phyloP scores from a whole-genome alignment of 768 basidiomycete genomes.

The Lanmaoa rubissima region DNA sequence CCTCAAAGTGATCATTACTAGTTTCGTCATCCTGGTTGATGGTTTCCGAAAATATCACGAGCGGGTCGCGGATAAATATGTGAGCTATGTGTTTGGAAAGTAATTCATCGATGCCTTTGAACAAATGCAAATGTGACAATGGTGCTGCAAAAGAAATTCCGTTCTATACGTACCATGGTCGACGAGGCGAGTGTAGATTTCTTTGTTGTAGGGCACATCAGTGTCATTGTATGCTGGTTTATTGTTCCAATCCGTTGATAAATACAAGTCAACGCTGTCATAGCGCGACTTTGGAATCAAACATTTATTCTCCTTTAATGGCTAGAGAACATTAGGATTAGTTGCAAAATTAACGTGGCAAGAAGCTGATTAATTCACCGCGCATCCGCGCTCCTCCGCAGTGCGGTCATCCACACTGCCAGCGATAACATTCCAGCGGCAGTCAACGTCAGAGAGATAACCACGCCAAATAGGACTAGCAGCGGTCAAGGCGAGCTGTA shows the following conservation, averaged over 20 bases:
- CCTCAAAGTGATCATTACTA: slow-evolving; percentile 96
- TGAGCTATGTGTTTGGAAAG: slow-evolving; percentile 92
- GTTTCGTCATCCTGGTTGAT: slow-evolving; percentile 85
- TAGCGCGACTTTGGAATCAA: slow-evolving; percentile 96
- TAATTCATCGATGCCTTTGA: slow-evolving; percentile 75
- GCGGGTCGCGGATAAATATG: slow-evolving; percentile 95
- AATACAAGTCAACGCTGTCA: slow-evolving; percentile 92
- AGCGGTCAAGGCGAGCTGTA: slow-evolving; percentile 87
- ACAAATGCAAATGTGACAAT: background rate
- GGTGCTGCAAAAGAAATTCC: background rate
- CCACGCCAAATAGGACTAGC: slow-evolving; percentile 95
- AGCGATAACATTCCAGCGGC: slow-evolving; percentile 97
- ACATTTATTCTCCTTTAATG: slow-evolving; percentile 69
- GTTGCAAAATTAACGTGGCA: background rate
- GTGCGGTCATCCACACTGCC: slow-evolving; percentile 98
- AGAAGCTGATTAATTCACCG: slow-evolving; percentile 47
- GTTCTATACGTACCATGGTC: slow-evolving; percentile 57
- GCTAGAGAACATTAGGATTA: slow-evolving; percentile 44
- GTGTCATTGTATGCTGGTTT: slow-evolving; percentile 94
- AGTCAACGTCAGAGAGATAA: slow-evolving; percentile 94
- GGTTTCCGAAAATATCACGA: slow-evolving; percentile 93
- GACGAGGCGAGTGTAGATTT: slow-evolving; percentile 68
- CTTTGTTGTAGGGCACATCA: slow-evolving; percentile 71
- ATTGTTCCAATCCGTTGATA: slow-evolving; percentile 84
- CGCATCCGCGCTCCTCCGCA: slow-evolving; percentile 84